Evolutionary conservation across 306 rosid species (phyloP).

Genomic region (Casuarina cunninghamiana): DNA sequence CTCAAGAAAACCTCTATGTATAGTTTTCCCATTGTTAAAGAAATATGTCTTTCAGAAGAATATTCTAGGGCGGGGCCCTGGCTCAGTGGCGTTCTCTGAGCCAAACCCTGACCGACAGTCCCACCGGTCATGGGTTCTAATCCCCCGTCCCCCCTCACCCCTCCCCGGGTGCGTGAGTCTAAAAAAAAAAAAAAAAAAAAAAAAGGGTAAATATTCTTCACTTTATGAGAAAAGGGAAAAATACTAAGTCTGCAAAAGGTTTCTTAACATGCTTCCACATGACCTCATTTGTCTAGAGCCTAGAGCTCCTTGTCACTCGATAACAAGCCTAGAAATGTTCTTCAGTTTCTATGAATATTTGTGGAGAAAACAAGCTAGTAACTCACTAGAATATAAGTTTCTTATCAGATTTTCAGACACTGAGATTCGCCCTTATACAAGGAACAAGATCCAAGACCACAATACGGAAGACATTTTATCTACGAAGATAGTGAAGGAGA

Average conservation of each 20-base stretch:
- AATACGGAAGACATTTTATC: conserved; percentile 1
- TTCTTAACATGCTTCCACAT: not conserved
- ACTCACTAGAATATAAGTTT: too few relatives aligned
- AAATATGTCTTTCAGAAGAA: not conserved
- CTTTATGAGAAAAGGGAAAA: not conserved
- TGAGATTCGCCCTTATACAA: too few relatives aligned
- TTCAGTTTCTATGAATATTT: not conserved
- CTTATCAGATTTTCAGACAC: not conserved
- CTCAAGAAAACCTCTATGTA: not conserved
- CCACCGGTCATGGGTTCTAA: too few relatives aligned
- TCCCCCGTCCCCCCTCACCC: too few relatives aligned
- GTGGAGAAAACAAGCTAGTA: not conserved
- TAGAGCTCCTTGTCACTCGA: not conserved
- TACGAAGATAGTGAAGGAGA: not conserved
- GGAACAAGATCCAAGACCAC: not conserved
- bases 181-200: too few relatives aligned
- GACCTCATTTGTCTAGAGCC: not conserved
- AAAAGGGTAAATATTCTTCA: too few relatives aligned
- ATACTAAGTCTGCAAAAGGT: not conserved
- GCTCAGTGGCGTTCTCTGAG: too few relatives aligned
- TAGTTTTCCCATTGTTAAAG: not conserved
- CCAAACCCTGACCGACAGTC: too few relatives aligned
- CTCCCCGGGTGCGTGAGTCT: too few relatives aligned
- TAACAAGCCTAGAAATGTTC: not conserved
- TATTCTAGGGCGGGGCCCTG: too few relatives aligned